Base-by-base conservation (phyloP, 768 basidiomycete species). In the Termitomyces sp. region DNA sequence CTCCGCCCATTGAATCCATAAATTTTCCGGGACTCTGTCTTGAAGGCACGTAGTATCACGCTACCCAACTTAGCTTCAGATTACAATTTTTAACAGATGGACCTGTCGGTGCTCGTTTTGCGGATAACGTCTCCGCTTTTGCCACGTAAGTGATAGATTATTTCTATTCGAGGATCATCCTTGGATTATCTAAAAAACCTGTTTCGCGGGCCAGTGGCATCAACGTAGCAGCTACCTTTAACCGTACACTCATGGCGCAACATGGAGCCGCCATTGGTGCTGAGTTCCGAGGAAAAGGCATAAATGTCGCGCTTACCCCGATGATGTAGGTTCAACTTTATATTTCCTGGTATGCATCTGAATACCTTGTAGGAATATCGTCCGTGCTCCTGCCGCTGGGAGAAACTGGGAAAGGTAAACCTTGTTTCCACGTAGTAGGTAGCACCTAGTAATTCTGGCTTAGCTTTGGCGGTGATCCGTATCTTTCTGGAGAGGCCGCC, bases 261-360 rank as follows among this genome's bases (percentile, higher is more conserved):
- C 76, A 86, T 37, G 86, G 82, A 12, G 68, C 67, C 18, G 82
- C 82, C 0, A 78, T 88, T 67, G 87, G 86, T 2, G 67, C 74
- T 24, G 88, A 89, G 65, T 83, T 83, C 71, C 75, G 74, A 45
- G 82, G 79, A 40, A 84, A 86, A 68, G 87, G 87, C 26, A 78
- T 84, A 9, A 67, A 87, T 68, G 78, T 82, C 51, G 77, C 72
- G 9, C 71, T 83, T 18, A 80, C 79, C 1, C 82, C 82, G 1
- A 76, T 76, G 71, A 82, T 82, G 79, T 78, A 57, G 8, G 74
- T 68, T 9, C 9, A 27, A 18, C 20, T 8, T 54, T 37, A 13
- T 22, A n/a, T 36, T 54, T 13, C 9, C 16, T 22, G 30, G 27
- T 6, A 39, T 12, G 46, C 32, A 43, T 46, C 39, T 20, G 52